A percentile compares a stretch with the other conserved stretches of the same genome.
These are phyloP conservation scores for Talaromyces trachyspermus DNA, from an alignment of 495 filamentous ascomycete genomes.

Conservation along the genomic window DNA sequence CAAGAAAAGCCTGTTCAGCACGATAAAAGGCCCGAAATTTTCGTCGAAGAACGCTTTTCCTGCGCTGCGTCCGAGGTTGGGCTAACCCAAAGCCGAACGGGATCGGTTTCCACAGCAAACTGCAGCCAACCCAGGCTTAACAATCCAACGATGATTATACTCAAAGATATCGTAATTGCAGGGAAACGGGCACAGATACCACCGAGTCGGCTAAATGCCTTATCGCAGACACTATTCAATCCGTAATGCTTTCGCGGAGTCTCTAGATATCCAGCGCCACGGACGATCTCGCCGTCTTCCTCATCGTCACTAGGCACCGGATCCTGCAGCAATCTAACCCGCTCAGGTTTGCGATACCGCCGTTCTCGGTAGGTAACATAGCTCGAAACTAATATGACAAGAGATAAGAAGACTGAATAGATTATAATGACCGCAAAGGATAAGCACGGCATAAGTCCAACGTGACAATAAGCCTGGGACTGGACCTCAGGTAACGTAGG, in stretches of 20 bases:
- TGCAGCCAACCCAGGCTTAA: conserved; percentile 81
- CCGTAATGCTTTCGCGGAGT: conserved; percentile 60
- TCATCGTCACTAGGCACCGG: conserved; percentile 80
- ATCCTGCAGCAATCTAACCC: conserved; percentile 79
- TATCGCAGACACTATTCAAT: conserved; percentile 71
- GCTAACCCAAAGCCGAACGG: conserved; percentile 90
- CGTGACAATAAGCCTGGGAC: conserved; percentile 61
- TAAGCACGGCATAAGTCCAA: conserved; percentile 80
- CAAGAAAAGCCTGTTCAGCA: conserved; percentile 84
- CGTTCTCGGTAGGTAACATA: conserved; percentile 69
- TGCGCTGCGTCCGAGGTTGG: conserved; percentile 79
- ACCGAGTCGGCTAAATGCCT: conserved; percentile 76
- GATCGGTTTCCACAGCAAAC: conserved; percentile 81
- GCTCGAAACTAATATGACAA: conserved; percentile 58
- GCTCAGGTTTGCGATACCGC: conserved; percentile 65
- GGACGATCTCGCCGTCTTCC: conserved; percentile 65
- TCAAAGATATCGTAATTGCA: conserved; percentile 66
- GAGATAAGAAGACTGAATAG: conserved; percentile 67
- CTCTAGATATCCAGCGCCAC: conserved; percentile 62
- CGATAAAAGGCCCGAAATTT: conserved; percentile 97
- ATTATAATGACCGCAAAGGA: conserved; percentile 86
- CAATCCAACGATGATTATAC: conserved; percentile 60
- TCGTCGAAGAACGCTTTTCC: conserved; percentile 92
- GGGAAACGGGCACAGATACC: conserved; percentile 76
- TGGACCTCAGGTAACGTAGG: conserved; percentile 68